phyloP scores from a whole-genome alignment of 352 stramenopile species.

The Phytophthora macrochlamydospora region DNA sequence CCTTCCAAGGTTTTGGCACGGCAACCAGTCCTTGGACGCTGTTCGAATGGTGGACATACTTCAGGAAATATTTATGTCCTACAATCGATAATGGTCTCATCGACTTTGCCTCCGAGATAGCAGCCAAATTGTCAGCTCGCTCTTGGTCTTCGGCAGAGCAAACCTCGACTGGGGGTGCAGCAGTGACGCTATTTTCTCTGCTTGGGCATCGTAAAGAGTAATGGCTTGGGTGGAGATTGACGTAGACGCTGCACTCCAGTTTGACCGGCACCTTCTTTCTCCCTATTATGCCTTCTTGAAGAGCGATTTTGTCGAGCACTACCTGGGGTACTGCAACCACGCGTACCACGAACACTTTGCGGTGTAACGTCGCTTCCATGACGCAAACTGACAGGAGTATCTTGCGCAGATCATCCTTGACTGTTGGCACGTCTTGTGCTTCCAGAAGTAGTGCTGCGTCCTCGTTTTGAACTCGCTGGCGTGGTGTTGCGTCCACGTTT shows the following conservation, averaged over 20 bases:
- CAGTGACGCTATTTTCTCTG: background rate
- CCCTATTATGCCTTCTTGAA: background rate
- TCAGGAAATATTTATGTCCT: slow-evolving; percentile 4
- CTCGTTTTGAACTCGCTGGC: background rate
- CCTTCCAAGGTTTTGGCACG: slow-evolving; percentile 1
- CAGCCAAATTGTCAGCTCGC: background rate
- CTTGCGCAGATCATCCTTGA: background rate
- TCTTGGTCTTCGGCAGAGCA: background rate
- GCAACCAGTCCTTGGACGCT: background rate
- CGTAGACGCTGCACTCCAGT: background rate
- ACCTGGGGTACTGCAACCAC: background rate
- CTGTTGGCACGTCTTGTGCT: background rate
- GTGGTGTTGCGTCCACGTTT: background rate
- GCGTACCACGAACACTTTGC: background rate
- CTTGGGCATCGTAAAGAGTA: background rate
- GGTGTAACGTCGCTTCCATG: background rate
- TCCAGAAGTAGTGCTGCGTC: background rate
- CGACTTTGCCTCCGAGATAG: slow-evolving; percentile 3
- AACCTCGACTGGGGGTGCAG: background rate
- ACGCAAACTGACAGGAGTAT: background rate
- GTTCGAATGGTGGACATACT: slow-evolving; percentile 3
- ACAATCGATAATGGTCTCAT: background rate
- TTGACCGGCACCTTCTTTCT: background rate
- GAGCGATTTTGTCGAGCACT: background rate
- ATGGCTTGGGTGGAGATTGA: background rate